Evolutionary conservation across 768 basidiomycete genomes (phyloP).

Genomic region (Kwoniella newhampshirensis): DNA sequence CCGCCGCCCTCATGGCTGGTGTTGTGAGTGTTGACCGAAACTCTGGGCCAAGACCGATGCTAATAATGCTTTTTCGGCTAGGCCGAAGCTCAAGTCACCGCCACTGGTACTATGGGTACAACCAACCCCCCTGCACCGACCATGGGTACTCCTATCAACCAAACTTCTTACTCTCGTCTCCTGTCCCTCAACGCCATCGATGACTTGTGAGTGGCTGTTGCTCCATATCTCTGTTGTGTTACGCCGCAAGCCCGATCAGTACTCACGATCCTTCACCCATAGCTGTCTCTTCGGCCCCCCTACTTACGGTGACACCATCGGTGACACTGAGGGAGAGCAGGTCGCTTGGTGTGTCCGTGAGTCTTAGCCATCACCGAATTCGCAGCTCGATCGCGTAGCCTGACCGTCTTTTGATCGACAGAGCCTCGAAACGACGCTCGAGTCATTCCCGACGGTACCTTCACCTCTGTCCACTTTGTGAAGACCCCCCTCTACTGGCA

Average conservation of each 20-base stretch:
- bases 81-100: conserved; percentile 50
- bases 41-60: not conserved
- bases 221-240: not conserved
- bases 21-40: conserved; percentile 20
- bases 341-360: conserved; percentile 55
- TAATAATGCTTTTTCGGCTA: not conserved
- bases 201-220: conserved; percentile 41
- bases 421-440: conserved; percentile 57
- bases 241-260: too few relatives aligned
- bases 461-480: conserved; percentile 54
- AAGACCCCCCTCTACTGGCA: conserved; percentile 58
- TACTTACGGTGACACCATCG: conserved; percentile 47
- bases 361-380: conserved; percentile 4
- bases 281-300: conserved; percentile 49
- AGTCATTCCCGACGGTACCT: conserved; percentile 56
- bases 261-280: not conserved
- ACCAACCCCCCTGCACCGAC: conserved; percentile 49
- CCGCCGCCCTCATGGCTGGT: conserved; percentile 37
- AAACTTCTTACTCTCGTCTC: conserved; percentile 49
- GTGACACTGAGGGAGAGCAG: conserved; percentile 52
- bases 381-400: not conserved
- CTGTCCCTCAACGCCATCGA: conserved; percentile 52
- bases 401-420: conserved; percentile 9
- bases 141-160: conserved; percentile 51
- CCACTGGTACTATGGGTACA: conserved; percentile 45